phyloP scores from a whole-genome alignment of 2,329 filamentous ascomycete species.

The Aspergillus pseudonomiae region DNA sequence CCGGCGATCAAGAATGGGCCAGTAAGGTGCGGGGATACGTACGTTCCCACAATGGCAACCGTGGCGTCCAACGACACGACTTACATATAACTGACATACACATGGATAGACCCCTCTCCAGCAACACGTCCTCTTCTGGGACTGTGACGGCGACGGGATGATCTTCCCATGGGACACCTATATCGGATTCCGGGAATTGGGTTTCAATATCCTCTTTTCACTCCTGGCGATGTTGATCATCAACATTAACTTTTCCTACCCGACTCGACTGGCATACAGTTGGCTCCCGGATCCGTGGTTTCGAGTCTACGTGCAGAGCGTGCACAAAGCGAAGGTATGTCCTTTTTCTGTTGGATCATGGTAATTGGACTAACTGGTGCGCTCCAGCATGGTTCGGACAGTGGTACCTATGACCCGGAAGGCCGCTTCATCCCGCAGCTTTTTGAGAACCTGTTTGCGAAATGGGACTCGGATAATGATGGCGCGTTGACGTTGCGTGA shows the following conservation, averaged over 20 bases:
- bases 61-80: no score
- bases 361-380: neutral
- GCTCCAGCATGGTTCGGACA: constrained; percentile 27
- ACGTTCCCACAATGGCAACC: neutral
- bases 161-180: neutral
- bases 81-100: neutral
- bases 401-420: constrained; percentile 48
- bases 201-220: constrained; percentile 46
- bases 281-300: neutral
- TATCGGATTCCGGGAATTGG: constrained; percentile 32
- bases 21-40: constrained; percentile 12
- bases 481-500: neutral
- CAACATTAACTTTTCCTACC: constrained; percentile 50
- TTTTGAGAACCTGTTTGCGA: constrained; percentile 54
- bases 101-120: neutral
- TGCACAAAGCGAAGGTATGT: neutral
- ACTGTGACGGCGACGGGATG: neutral
- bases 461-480: constrained; percentile 42
- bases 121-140: neutral
- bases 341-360: no score
- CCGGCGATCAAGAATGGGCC: constrained; percentile 11
- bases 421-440: constrained; percentile 50
- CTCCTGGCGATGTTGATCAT: constrained; percentile 43
- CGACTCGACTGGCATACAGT: constrained; percentile 39
- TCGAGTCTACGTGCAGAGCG: neutral